Conservation (phyloP, 1,284 basidiomycete species). For the Volvariella surrecta region DNA sequence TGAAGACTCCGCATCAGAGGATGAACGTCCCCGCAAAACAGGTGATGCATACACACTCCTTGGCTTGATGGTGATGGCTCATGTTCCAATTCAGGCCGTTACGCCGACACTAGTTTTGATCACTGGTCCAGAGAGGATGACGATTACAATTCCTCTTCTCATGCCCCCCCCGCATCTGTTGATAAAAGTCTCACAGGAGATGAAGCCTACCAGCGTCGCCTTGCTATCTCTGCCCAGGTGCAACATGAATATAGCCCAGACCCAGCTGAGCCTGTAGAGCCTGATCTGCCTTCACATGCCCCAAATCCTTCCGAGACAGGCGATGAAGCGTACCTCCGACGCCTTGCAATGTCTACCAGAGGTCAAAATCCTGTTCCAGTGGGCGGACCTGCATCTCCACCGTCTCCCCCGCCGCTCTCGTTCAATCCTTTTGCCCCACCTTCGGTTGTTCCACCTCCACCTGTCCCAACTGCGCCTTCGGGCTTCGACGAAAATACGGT, state of each 20-base stretch:
- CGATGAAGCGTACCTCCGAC: conserved; percentile 64
- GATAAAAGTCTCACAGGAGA: conserved; percentile 44
- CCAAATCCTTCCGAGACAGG: conserved; percentile 34
- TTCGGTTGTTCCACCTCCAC: conserved; percentile 39
- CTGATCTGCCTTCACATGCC: conserved; percentile 5
- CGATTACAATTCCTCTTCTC: conserved; percentile 21
- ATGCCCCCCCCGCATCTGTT: conserved; percentile 21
- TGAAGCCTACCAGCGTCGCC: conserved; percentile 53
- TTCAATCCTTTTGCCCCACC: conserved; percentile 64
- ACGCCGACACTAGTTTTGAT: conserved; percentile 38
- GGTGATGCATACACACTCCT: conserved; percentile 33
- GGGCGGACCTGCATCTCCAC: conserved; percentile 14
- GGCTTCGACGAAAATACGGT: conserved; percentile 19
- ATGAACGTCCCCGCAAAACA: conserved; percentile 62
- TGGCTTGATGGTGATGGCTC: conserved; percentile 6
- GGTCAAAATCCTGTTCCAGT: conserved; percentile 6
- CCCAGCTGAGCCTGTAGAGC: conserved; percentile 3
- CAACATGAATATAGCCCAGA: conserved; percentile 1
- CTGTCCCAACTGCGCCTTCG: conserved; percentile 22
- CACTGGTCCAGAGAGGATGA: conserved; percentile 47
- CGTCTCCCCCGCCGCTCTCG: conserved; percentile 41
- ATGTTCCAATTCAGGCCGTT: conserved; percentile 38
- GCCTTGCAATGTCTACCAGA: conserved; percentile 44
- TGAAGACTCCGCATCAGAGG: conserved; percentile 53
- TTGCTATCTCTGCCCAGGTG: conserved; percentile 39